A percentile compares a stretch with the other conserved stretches of the same genome.
Conservation (phyloP, 768 basidiomycete species). For the Cubamyces sp. region DNA sequence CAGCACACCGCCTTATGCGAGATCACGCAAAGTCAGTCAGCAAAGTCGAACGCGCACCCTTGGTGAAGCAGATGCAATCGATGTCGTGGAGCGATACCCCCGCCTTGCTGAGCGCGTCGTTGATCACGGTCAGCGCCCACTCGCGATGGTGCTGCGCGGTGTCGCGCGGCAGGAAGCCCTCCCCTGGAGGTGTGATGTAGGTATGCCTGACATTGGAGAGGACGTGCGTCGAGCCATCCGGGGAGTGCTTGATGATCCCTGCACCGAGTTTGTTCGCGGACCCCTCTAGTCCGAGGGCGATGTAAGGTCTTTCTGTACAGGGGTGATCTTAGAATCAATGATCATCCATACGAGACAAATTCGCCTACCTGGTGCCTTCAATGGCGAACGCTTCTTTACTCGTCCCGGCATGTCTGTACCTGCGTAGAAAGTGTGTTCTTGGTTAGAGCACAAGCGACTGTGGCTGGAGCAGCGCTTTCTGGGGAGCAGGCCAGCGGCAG, state of each 20-base stretch:
- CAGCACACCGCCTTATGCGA: too few relatives aligned
- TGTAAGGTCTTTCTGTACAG: slow-evolving; percentile 60
- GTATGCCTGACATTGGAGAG: slow-evolving; percentile 95
- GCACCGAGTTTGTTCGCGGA: slow-evolving; percentile 98
- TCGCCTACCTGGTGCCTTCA: slow-evolving; percentile 39
- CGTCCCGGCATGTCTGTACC: slow-evolving; percentile 27
- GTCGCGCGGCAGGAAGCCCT: slow-evolving; percentile 95
- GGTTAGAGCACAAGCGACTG: not conserved
- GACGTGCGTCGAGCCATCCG: slow-evolving; percentile 73
- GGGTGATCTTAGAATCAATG: not conserved
- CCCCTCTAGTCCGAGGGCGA: slow-evolving; percentile 97
- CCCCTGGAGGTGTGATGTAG: slow-evolving; percentile 98
- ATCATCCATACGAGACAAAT: not conserved
- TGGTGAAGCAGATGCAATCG: slow-evolving; percentile 96
- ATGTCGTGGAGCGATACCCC: slow-evolving; percentile 73
- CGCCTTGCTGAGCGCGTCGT: slow-evolving; percentile 72
- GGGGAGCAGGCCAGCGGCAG: not conserved
- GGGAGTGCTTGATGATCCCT: slow-evolving; percentile 84
- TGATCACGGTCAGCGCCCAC: slow-evolving; percentile 85
- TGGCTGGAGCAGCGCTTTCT: not conserved
- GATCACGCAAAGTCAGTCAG: not conserved
- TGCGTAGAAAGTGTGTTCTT: not conserved
- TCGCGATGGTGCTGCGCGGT: slow-evolving; percentile 96
- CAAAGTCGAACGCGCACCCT: slow-evolving; percentile 56
- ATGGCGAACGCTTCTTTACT: slow-evolving; percentile 31